Conservation (phyloP, 2,329 filamentous ascomycete species). For the Hirsutella rhossiliensis region DNA sequence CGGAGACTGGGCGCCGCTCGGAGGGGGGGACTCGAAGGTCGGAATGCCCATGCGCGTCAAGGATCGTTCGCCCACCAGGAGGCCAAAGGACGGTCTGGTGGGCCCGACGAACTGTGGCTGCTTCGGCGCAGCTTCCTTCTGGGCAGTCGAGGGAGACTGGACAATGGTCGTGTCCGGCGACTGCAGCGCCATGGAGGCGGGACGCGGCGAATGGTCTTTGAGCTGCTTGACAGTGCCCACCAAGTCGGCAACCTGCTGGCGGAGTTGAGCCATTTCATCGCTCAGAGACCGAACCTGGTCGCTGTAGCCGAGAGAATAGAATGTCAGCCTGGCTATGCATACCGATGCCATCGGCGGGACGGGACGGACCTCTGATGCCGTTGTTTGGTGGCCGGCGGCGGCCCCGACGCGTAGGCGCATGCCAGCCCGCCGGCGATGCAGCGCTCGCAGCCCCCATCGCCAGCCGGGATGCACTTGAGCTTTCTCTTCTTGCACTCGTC, state of each 20-base stretch:
- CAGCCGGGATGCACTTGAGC: conserved; percentile 23
- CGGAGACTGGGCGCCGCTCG: conserved; percentile 12
- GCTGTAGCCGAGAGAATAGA: too few relatives aligned
- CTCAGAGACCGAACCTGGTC: conserved; percentile 11
- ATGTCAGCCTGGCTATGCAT: too few relatives aligned
- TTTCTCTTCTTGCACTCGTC: conserved; percentile 28
- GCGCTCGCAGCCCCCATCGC: conserved; percentile 15
- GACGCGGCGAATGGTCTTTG: conserved; percentile 8
- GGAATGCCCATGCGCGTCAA: conserved; percentile 23
- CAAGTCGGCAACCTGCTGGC: conserved; percentile 17
- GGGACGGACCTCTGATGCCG: conserved; percentile 13
- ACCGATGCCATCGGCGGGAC: too few relatives aligned
- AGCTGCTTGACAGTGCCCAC: conserved; percentile 14
- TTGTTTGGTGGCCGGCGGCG: conserved; percentile 9
- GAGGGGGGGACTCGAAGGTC: conserved; percentile 11
- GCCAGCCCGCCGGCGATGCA: conserved; percentile 14
- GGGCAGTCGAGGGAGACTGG: conserved; percentile 8
- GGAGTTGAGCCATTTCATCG: conserved; percentile 16
- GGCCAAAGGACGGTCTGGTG: conserved; percentile 20
- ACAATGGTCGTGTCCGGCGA: conserved; percentile 4
- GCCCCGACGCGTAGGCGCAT: conserved; percentile 13
- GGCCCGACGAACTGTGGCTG: conserved; percentile 24
- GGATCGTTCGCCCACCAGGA: conserved; percentile 22
- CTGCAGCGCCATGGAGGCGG: conserved; percentile 5
- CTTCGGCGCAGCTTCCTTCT: conserved; percentile 12